Percentiles rank a stretch among this genome's conserved stretches.
Evolutionary conservation across 2,329 filamentous ascomycete species (phyloP).

Genomic region (Stachybotrys chartarum): DNA sequence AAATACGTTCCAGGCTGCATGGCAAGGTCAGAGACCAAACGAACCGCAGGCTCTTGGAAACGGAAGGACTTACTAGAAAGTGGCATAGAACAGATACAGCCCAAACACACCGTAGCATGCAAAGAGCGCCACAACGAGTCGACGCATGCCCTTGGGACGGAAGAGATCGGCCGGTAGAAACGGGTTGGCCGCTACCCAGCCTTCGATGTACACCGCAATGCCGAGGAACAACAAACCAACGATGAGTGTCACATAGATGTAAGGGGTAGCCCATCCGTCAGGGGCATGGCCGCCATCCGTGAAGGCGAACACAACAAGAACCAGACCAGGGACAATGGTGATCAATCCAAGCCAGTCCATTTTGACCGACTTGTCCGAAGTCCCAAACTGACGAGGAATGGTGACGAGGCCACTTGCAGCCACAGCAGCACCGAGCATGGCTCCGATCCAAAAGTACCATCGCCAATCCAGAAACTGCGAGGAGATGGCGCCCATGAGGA

Average conservation of each 20-base stretch:
- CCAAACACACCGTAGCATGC: conserved; percentile 64
- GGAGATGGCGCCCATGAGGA: conserved; percentile 58
- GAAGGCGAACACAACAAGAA: conserved; percentile 67
- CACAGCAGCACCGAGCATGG: conserved; percentile 33
- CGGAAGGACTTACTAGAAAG: conserved; percentile 48
- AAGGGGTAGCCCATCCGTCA: conserved; percentile 64
- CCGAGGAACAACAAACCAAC: conserved; percentile 54
- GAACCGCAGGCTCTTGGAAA: not conserved
- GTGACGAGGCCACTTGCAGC: conserved; percentile 34
- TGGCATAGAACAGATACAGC: conserved; percentile 62
- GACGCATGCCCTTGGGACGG: conserved; percentile 59
- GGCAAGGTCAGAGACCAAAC: not conserved
- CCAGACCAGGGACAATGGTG: conserved; percentile 56
- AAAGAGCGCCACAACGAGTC: conserved; percentile 53
- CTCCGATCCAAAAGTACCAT: conserved; percentile 66
- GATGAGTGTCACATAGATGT: conserved; percentile 59
- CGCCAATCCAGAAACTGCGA: conserved; percentile 56
- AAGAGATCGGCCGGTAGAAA: conserved; percentile 67
- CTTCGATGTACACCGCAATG: conserved; percentile 62
- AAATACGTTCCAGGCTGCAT: conserved; percentile 49
- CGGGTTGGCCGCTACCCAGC: conserved; percentile 60
- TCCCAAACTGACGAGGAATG: conserved; percentile 26
- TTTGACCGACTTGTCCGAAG: conserved; percentile 13
- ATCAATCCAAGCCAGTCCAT: conserved; percentile 65
- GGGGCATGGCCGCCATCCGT: conserved; percentile 66